phyloP scores from a whole-genome alignment of 2,329 filamentous ascomycete genomes.

The Paecilomyces variotii region DNA sequence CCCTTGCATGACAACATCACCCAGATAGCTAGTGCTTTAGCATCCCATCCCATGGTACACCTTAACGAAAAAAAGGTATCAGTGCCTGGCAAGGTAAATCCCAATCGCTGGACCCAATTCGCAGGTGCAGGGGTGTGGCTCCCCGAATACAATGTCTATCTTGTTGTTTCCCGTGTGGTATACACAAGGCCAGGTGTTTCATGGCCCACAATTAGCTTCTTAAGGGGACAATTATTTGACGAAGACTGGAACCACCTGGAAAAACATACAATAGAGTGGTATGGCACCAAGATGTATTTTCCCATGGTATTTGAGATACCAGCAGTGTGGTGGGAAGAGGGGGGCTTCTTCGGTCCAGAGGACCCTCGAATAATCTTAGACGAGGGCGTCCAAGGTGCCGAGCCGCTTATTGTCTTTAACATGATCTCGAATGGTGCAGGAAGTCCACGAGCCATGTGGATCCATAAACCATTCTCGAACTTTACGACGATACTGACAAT shows the following conservation, averaged over 20 bases:
- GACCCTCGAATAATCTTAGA: constrained; percentile 18
- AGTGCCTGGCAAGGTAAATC: constrained; percentile 7
- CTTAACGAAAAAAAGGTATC: constrained; percentile 8
- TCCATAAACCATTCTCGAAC: constrained; percentile 15
- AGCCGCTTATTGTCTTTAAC: constrained; percentile 19
- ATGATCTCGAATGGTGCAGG: constrained; percentile 13
- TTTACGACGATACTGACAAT: constrained; percentile 12
- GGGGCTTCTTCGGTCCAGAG: constrained; percentile 15
- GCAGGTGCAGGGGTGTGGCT: constrained; percentile 16
- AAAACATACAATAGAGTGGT: constrained; percentile 15
- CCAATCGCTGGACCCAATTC: constrained; percentile 10
- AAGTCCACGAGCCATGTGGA: constrained; percentile 13
- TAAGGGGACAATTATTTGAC: constrained; percentile 16
- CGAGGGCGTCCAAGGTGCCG: constrained; percentile 14
- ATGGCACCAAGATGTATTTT: constrained; percentile 11
- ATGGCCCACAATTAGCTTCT: constrained; percentile 17
- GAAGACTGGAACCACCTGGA: constrained; percentile 15
- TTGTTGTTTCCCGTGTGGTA: constrained; percentile 11
- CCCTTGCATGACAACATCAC: constrained; percentile 7
- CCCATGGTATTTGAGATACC: constrained; percentile 15
- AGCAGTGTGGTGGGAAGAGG: constrained; percentile 9
- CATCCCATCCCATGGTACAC: constrained; percentile 11
- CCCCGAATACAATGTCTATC: constrained; percentile 10
- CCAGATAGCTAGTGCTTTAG: constrained; percentile 9
- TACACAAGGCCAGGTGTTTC: constrained; percentile 10